Base-by-base conservation (phyloP, 768 basidiomycete genomes). In the Russula sp. region DNA sequence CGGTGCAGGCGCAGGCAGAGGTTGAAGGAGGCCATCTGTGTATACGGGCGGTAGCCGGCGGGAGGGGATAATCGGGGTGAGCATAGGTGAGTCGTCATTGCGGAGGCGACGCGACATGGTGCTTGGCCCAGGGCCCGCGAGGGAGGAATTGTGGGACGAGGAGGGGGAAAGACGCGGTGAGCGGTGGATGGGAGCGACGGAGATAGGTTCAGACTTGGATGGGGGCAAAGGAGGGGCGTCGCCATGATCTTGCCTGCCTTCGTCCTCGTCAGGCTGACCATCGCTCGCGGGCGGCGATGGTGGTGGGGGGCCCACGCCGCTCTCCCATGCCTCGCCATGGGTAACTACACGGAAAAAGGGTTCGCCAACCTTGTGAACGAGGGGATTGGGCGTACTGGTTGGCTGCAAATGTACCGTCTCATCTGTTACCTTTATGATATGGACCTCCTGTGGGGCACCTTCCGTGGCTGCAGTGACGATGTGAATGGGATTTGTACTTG, bases 1-100 rank as follows among this genome's bases (percentile, higher is more conserved):
- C 7, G 42, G 51, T 7, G 65, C 58, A 6, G 73, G 51, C 7
- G 65, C 58, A 6, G 73, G 65, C 0, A 83, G 79, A 4, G 84
- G 83, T 45, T 83, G 84, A 3, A 84, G 80, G 69, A 79, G 78
- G 3, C 76, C 79, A 68, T 75, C 83, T 66, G 67, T 74, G 55
- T 70, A 69, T 25, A 72, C 59, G 72, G 75, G 73, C 62, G 70
- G 54, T 0, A 48, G 20, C 25, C 59, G 56, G 42, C 56, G 61
- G 9, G 67, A 46, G 29, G 66, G 38, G 32, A 42, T n/a, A 42
- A 61, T 73, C 14, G 70, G 65, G 0, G 69, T 59, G 34, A 70
- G 65, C 7, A 73, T 62, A 7, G 64, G 60, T 0, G 69, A 70
- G 0, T 70, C 70, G 3, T 70, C 68, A 10, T 66, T 64, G 46